Base-by-base conservation (phyloP, 2,329 filamentous ascomycete genomes). In the Fusarium sp. region DNA sequence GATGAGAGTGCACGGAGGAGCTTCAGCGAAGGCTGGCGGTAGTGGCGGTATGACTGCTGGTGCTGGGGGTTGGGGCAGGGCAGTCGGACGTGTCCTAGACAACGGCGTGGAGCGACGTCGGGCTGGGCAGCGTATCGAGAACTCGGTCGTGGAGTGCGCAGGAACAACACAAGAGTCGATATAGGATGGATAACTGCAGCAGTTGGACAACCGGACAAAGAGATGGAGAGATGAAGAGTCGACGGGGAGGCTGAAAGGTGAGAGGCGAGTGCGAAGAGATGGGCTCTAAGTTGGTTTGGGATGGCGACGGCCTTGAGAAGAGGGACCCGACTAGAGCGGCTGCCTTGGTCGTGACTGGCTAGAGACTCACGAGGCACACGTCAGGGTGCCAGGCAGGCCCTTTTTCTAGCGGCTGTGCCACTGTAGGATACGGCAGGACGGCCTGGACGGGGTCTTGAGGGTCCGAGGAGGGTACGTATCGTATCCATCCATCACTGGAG, bases 41-140 rank as follows among this genome's bases (percentile, higher is more conserved):
- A 58, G 76, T 76, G 69, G 75, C 75, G 77, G 77, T 76, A 76
- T 77, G 67, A 67, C 57, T 64, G 45, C 45, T 50, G 69, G 66
- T 64, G 67, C 69, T 74, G 69, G 60, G 67, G 38, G 73, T 74
- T 72, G 71, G 75, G 73, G 69, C 38, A 70, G 73, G 73, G 67
- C 38, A 68, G 67, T 77, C 63, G 76, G 71, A 76, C 73, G 76
- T 78, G 76, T 78, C 75, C 76, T 76, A 66, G 76, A 70, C 71
- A 64, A 76, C 64, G 66, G 50, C 65, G 73, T 78, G 69, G 70
- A 74, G 64, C 57, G 63, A 72, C 66, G 61, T 75, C 62, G 67
- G 35, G 68, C 72, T 67, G 62, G 66, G 47, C 59, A 64, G 67
- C 58, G 70, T 74, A 64, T 73, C 72, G 50, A 45, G 37, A 14